Percentiles rank a stretch among this genome's conserved stretches.
Evolutionary conservation across 345 rosid species (phyloP).

Genomic region (Aegle marmelos): DNA sequence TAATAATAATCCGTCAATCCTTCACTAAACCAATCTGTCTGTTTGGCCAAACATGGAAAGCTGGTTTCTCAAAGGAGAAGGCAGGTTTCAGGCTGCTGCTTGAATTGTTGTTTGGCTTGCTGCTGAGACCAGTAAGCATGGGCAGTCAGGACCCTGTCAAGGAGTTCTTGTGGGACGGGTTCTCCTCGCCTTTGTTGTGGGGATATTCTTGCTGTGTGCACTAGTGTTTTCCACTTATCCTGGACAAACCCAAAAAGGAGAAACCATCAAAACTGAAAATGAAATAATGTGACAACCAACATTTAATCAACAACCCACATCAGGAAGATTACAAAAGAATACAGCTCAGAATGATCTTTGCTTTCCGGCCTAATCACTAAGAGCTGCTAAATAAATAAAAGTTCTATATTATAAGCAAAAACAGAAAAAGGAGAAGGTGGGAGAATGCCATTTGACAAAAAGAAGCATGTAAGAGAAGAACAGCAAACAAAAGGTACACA

Average conservation of each 20-base stretch:
- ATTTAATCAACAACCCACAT: not conserved
- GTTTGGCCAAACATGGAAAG: constrained; percentile 2
- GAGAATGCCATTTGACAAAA: not conserved
- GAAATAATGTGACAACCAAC: not conserved
- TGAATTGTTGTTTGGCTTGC: constrained; percentile 71
- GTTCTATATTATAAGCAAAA: not conserved
- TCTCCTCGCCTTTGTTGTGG: constrained; percentile 99
- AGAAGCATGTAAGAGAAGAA: not conserved
- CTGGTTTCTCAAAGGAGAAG: constrained; percentile 38
- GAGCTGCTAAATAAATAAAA: constrained; percentile 11
- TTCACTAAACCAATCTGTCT: constrained; percentile 8
- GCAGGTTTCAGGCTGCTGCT: constrained; percentile 54
- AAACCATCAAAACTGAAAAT: not conserved
- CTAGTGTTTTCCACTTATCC: constrained; percentile 99
- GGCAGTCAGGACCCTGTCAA: constrained; percentile 82
- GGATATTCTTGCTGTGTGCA: constrained; percentile 95
- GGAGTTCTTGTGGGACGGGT: constrained; percentile 94
- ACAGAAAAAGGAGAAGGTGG: not conserved
- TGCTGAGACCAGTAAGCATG: constrained; percentile 96
- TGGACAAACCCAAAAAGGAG: constrained; percentile 17
- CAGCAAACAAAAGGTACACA: not conserved
- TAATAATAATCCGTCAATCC: constrained; percentile 1
- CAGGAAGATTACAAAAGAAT: constrained; percentile 1
- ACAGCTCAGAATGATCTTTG: not conserved
- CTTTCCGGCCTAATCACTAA: not conserved